Percentiles rank a stretch among this genome's conserved stretches.
Evolutionary conservation across 306 rosid species (phyloP).

Genomic region (Cyclanthera cordifolia): DNA sequence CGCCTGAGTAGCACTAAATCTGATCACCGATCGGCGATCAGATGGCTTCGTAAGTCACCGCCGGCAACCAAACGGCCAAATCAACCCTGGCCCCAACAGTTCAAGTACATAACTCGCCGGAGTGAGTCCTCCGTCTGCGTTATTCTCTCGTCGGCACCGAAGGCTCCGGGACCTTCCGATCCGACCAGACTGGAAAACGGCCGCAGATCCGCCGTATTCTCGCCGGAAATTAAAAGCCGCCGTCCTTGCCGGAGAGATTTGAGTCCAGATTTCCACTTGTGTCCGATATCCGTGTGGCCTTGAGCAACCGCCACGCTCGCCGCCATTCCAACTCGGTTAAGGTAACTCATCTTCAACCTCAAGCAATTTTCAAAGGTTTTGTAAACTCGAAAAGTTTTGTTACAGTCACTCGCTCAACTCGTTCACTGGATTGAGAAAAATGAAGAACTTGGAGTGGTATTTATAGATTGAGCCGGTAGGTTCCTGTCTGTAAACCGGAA

Average conservation of each 20-base stretch:
- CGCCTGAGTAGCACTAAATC: not conserved
- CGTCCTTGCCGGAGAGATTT: constrained; percentile 40
- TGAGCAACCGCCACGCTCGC: constrained; percentile 65
- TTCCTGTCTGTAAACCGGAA: not conserved
- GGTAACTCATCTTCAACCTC: constrained; percentile 31
- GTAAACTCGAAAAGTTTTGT: too few species aligned
- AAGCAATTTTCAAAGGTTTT: not conserved
- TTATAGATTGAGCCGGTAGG: not conserved
- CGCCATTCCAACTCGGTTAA: constrained; percentile 57
- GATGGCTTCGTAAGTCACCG: not conserved
- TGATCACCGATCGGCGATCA: constrained; percentile 1
- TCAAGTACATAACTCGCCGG: constrained; percentile 73
- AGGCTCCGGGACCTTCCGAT: constrained; percentile 23
- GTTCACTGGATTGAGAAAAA: not conserved
- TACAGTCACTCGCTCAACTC: not conserved
- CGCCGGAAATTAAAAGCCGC: constrained; percentile 26
- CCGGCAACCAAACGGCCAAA: not conserved
- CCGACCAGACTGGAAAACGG: constrained; percentile 29
- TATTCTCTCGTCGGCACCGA: constrained; percentile 22
- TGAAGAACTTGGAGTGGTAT: not conserved
- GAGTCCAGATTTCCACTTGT: constrained; percentile 42
- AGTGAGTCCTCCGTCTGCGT: constrained; percentile 62
- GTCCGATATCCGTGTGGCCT: constrained; percentile 51
- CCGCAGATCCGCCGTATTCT: constrained; percentile 20
- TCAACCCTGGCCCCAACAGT: constrained; percentile 90